Base-by-base conservation (phyloP, 495 filamentous ascomycete species). In the Pseudomonodictys pantanalensis region DNA sequence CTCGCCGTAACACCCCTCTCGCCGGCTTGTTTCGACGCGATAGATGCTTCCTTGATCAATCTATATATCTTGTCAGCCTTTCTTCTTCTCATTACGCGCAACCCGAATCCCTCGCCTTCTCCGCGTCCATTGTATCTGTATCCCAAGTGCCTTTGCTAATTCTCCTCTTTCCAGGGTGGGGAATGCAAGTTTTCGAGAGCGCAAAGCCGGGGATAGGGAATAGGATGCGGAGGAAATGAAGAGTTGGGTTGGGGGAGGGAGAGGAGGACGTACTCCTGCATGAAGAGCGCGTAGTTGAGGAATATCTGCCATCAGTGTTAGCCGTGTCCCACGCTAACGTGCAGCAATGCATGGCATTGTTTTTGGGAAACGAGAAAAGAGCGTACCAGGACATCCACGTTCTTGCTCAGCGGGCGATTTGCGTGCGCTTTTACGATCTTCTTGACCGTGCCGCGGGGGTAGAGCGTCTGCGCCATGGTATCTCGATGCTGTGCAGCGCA, bases 401-500 rank as follows among this genome's bases (percentile, higher is more conserved):
- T 92, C 72, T 91, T 92, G 77, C 85, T 89, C 60, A 95, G 72
- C 52, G 79, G 86, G 61, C 83, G 81, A 50, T 89, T 87, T 3
- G 88, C 86, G 71, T 95, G 90, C 26, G 91, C 91, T 76, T 95
- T 95, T 60, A 96, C 80, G 30, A 92, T 92, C 61, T 89, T 88
- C 73, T 89, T 92, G 56, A 96, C 79, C 0, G 89, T 91, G 3
- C 83, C 84, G 33, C 91, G 86, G 2, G 92, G 92, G 60, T 96
- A 96, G 20, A 89, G 81, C 38, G 38, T 41, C 12, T 41, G 38
- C 3, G 38, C 15, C 38, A 41, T 41, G n/a, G n/a, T n/a, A n/a
- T n/a, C n/a, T n/a, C n/a, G n/a, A n/a, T n/a, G n/a, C n/a, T n/a
- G n/a, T n/a, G n/a, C n/a, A n/a, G n/a, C n/a, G n/a, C n/a, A n/a